Evolutionary conservation across 345 rosid genomes (phyloP).

Genomic region (Ceriops tagal): DNA sequence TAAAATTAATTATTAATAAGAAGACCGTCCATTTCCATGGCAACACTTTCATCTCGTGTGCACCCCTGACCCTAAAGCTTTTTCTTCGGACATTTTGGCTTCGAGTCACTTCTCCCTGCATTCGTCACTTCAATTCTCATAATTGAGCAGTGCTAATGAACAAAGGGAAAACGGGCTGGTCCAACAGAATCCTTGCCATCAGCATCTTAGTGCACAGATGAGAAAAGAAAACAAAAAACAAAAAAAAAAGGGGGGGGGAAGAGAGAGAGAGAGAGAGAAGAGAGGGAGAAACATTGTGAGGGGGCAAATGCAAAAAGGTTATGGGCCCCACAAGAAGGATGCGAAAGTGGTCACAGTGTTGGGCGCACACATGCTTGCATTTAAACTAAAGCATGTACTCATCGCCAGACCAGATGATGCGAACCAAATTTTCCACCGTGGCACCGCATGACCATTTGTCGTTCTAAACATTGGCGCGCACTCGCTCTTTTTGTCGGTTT

Average conservation of each 20-base stretch:
- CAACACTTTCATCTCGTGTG: too few relatives aligned
- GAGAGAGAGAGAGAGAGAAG: constrained; percentile 8
- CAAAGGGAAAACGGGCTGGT: neutral
- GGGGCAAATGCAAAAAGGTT: constrained; percentile 26
- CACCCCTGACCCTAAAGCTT: too few relatives aligned
- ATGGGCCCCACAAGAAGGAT: constrained; percentile 7
- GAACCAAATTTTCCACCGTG: constrained; percentile 21
- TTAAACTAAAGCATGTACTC: constrained; percentile 23
- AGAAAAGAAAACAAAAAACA: neutral
- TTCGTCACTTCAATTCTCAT: neutral
- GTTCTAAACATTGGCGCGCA: too few relatives aligned
- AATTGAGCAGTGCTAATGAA: neutral
- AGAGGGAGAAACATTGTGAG: neutral
- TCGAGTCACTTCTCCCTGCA: neutral
- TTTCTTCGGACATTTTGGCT: neutral
- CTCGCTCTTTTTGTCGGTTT: constrained; percentile 22
- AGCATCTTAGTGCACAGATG: neutral
- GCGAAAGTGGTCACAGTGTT: neutral
- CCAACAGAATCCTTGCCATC: constrained; percentile 4
- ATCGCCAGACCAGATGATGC: constrained; percentile 9
- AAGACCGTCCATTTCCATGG: too few relatives aligned
- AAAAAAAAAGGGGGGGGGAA: neutral
- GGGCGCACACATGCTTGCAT: neutral
- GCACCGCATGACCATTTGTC: neutral
- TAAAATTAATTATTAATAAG: too few relatives aligned